Conservation (phyloP, 2,329 filamentous ascomycete genomes). For the Fonsecaea erecta region DNA sequence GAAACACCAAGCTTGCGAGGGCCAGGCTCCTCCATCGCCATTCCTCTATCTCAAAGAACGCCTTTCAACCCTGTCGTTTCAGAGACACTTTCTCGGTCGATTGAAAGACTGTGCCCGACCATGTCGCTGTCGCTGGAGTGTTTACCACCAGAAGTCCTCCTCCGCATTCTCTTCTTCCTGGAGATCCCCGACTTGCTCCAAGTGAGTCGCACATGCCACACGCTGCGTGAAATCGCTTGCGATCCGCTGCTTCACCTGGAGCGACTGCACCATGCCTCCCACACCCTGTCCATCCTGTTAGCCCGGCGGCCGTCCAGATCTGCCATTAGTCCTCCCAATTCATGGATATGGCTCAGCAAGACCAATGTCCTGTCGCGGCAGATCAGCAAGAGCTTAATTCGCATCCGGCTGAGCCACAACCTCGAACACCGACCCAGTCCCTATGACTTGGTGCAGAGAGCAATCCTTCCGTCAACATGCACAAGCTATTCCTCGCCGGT, state of each 20-base stretch:
- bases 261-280: constrained; percentile 63
- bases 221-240: constrained; percentile 65
- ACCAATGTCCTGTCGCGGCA: constrained; percentile 68
- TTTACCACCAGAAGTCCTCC: constrained; percentile 52
- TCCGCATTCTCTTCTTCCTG: constrained; percentile 51
- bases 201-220: constrained; percentile 58
- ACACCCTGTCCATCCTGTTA: constrained; percentile 61
- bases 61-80: background rate
- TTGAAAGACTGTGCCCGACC: background rate
- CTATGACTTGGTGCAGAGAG: constrained; percentile 64
- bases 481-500: constrained; percentile 39
- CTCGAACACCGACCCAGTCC: constrained; percentile 65
- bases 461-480: constrained; percentile 69
- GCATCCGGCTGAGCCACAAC: constrained; percentile 67
- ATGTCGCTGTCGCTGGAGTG: constrained; percentile 27
- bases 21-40: background rate
- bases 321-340: constrained; percentile 64
- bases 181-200: constrained; percentile 54
- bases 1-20: background rate
- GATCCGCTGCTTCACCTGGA: constrained; percentile 68
- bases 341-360: constrained; percentile 69
- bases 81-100: background rate
- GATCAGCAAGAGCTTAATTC: constrained; percentile 66
- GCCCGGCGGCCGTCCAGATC: constrained; percentile 63
- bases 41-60: background rate